phyloP scores from a whole-genome alignment of 2,329 filamentous ascomycete species.

The Ascochyta clinopodiicola region DNA sequence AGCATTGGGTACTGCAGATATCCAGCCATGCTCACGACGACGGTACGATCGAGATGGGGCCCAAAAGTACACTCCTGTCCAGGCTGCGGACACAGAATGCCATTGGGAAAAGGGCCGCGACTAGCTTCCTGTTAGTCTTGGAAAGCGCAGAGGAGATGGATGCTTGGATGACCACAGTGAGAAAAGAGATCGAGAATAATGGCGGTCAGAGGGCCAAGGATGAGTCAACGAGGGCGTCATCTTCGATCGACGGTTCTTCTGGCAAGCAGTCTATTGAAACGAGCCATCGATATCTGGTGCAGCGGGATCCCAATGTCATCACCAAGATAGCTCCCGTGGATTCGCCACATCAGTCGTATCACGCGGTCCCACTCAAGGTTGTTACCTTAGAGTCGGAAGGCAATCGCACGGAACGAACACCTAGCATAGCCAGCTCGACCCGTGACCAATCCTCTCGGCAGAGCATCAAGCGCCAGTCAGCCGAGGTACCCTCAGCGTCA shows the following conservation, averaged over 20 bases:
- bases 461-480: constrained; percentile 39
- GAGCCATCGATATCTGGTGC: constrained; percentile 48
- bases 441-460: constrained; percentile 38
- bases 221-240: constrained; percentile 36
- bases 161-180: constrained; percentile 72
- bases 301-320: constrained; percentile 42
- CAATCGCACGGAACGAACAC: constrained; percentile 32
- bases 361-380: constrained; percentile 38
- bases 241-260: constrained; percentile 35
- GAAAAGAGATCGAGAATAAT: constrained; percentile 72
- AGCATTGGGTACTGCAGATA: constrained; percentile 80
- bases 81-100: constrained; percentile 66
- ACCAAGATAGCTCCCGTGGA: constrained; percentile 44
- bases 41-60: constrained; percentile 51
- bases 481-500: constrained; percentile 44
- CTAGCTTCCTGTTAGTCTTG: constrained; percentile 75
- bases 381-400: constrained; percentile 43
- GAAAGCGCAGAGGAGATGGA: constrained; percentile 78
- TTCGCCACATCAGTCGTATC: constrained; percentile 41
- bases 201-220: constrained; percentile 66
- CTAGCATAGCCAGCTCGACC: constrained; percentile 39
- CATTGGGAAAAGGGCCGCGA: constrained; percentile 62
- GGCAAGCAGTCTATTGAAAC: constrained; percentile 36
- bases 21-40: constrained; percentile 70
- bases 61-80: constrained; percentile 68